Evolutionary conservation across 2,329 filamentous ascomycete genomes (phyloP), one percentile per base, ranked within the genome.

Genomic region (Thielaviopsis populi): DNA sequence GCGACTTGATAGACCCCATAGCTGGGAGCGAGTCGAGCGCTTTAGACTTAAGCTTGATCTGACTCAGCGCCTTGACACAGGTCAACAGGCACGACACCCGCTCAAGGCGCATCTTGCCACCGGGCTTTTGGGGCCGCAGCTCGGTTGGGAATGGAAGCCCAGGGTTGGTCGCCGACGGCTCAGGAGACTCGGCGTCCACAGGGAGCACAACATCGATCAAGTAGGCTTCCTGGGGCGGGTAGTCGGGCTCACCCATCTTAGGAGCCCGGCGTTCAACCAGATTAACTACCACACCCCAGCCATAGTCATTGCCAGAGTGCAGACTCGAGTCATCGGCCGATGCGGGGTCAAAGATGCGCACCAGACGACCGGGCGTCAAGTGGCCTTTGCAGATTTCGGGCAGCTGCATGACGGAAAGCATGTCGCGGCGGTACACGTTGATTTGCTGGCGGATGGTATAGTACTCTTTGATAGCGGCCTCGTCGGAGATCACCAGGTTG

Each of bases 201-300:
- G 77, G 78, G 60, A 99, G 76, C 64, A 95, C 77, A 4, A 96
- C 89, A 68, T 97, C 91, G 19, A 96, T 79, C 65, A 96, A 79
- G 71, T 87, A 88, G 1, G 84, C 85, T 72, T 96, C 84, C 70
- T 96, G 89, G 0, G 88, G 83, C 0, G 80, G 77, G 62, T 84
- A 81, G 61, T 90, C 84, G 56, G 89, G 83, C 63, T 84, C 79
- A 42, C 82, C 84, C 46, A 83, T 81, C 72, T 87, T 91, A 19
- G 80, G 79, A 1, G 81, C 76, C 69, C 83, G 85, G 63, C 89
- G 84, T 61, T 80, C 76, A 0, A 80, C 81, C 69, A 85, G 87
- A 70, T 90, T 87, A 58, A 95, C 83, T 22, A 97, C 84, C 0
- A 91, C 87, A 62, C 94, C 94, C 94, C 94, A 99, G 64, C 91